Evolutionary conservation across 2,329 filamentous ascomycete genomes (phyloP), one percentile per base, ranked within the genome.

Genomic region (Fonsecaea pedrosoi): DNA sequence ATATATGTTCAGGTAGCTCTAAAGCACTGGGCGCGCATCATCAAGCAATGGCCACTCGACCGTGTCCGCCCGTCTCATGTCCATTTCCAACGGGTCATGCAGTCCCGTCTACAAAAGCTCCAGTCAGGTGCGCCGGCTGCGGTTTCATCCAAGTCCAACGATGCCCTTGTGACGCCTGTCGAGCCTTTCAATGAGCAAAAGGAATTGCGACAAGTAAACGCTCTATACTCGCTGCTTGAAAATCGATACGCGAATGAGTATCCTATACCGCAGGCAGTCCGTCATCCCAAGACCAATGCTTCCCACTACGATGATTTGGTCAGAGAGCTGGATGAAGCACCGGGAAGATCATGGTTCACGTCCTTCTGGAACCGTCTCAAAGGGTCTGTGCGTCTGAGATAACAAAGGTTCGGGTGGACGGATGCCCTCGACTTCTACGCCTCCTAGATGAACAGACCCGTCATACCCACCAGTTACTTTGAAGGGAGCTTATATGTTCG

Each of bases 171-270:
- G 35, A 66, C 66, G 54, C 64, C 71, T 15, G 70, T 54, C 64
- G 70, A 63, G 54, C 67, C 71, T 15, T 70, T 57, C 53, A 70
- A 64, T 71, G 78, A 74, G 25, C 73, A 70, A 42, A 71, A 72
- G 32, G 83, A 85, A 68, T 72, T 79, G 37, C 75, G 75, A 37
- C 81, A 86, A 71, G 76, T 87, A 62, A 88, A 88, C 71, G 86
- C 85, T 4, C 81, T 89, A 1, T 87, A 85, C 69, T 82, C 84
- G 2, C 77, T 89, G n/a, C 78, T 89, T 2, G 85, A 88, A 70
- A 82, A 89, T 73, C 78, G 84, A 57, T 88, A 87, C 72, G 78
- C 76, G 55, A 84, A 82, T 42, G 73, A 81, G 72, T 86, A 83
- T 68, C 83, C 84, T 2, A 69, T 85, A 1, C 76, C 83, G 1